phyloP scores from a whole-genome alignment of 169 alveolate genomes.

The Fabrea salina region DNA sequence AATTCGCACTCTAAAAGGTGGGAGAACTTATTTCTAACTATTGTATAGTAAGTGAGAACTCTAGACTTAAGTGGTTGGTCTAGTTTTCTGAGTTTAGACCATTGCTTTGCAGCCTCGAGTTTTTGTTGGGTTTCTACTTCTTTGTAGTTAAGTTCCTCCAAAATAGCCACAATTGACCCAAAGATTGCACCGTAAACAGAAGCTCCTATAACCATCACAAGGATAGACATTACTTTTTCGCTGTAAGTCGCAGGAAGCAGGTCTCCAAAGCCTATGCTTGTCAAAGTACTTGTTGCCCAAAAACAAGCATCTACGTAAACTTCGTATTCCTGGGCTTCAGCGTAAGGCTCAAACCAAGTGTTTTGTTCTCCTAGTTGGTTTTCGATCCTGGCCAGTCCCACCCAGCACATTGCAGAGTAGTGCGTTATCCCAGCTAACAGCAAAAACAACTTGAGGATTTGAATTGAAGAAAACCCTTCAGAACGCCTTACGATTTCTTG shows the following conservation, averaged over 20 bases:
- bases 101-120: conserved; percentile 42
- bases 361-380: not conserved
- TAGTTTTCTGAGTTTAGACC: conserved; percentile 32
- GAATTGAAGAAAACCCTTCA: not conserved
- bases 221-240: conserved; percentile 39
- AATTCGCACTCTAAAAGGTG: conserved; percentile 14
- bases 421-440: conserved; percentile 38
- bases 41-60: conserved; percentile 38
- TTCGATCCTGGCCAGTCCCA: conserved; percentile 47
- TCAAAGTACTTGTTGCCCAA: conserved; percentile 50
- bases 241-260: conserved; percentile 32
- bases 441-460: conserved; percentile 20
- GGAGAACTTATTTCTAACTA: conserved; percentile 35
- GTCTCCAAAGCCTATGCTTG: conserved; percentile 47
- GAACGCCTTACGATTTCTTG: conserved; percentile 14
- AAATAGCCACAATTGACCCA: conserved; percentile 40
- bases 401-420: conserved; percentile 44
- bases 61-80: conserved; percentile 24
- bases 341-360: conserved; percentile 28
- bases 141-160: conserved; percentile 34
- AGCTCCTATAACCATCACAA: conserved; percentile 54
- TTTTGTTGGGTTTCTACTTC: conserved; percentile 26
- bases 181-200: conserved; percentile 52
- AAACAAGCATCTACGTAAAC: conserved; percentile 51
- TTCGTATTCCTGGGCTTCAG: conserved; percentile 29